A percentile compares a stretch with the other conserved stretches of the same genome.
phyloP scores from a whole-genome alignment of 768 basidiomycete species.

The Omphalotus guepiniiformis region DNA sequence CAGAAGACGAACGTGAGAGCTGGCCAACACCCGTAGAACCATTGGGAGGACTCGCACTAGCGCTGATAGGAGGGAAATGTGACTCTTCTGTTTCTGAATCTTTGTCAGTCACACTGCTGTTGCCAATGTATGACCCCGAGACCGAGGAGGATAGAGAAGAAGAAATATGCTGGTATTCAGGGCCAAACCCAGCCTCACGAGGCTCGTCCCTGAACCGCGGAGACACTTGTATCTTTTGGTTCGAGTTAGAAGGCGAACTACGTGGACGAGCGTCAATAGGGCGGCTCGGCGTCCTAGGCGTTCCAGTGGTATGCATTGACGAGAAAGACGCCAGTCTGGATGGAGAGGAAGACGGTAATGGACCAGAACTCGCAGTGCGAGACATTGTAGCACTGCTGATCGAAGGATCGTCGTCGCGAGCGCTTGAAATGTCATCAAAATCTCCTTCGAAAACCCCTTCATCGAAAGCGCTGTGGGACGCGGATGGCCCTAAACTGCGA shows the following conservation, averaged over 20 bases:
- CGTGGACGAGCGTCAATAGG: constrained; percentile 20
- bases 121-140: constrained; percentile 21
- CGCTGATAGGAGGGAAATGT: neutral
- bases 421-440: constrained; percentile 35
- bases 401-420: constrained; percentile 1
- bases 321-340: constrained; percentile 12
- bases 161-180: constrained; percentile 18
- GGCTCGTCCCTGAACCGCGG: constrained; percentile 48
- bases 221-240: constrained; percentile 54
- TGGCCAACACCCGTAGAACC: neutral
- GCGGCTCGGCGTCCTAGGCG: constrained; percentile 16
- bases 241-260: constrained; percentile 31
- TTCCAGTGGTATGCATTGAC: constrained; percentile 17
- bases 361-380: neutral
- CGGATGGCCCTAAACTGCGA: constrained; percentile 6
- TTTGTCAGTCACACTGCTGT: neutral
- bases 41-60: neutral
- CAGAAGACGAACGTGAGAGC: neutral
- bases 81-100: neutral
- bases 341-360: neutral
- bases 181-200: constrained; percentile 44
- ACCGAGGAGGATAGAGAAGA: constrained; percentile 27
- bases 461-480: constrained; percentile 24
- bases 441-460: constrained; percentile 58
- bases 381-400: neutral